A percentile compares a stretch with the other conserved stretches of the same genome.
These are phyloP conservation scores for Candida ponderosae DNA, from an alignment of 805 yeast species.

Conservation along the genomic window DNA sequence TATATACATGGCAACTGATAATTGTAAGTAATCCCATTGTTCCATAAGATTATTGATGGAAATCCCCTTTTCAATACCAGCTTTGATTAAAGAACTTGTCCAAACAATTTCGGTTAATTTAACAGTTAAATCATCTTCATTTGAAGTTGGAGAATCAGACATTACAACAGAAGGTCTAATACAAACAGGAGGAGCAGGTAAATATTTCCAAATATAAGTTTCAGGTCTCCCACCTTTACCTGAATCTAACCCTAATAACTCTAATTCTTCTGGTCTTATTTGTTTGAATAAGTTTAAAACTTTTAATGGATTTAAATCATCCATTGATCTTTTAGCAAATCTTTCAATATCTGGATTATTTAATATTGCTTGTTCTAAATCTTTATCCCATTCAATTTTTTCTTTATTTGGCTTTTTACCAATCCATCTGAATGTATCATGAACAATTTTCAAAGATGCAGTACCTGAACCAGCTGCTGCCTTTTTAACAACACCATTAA, in stretches of 20 bases:
- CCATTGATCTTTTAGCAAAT: constrained; percentile 79
- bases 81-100: constrained; percentile 90
- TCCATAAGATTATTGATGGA: constrained; percentile 92
- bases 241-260: constrained; percentile 84
- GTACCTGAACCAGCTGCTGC: constrained; percentile 89
- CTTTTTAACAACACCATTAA: constrained; percentile 95
- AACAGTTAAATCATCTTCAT: constrained; percentile 96
- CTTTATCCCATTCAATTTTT: constrained; percentile 79
- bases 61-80: constrained; percentile 93
- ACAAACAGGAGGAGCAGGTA: constrained; percentile 99
- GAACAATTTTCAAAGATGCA: constrained; percentile 91
- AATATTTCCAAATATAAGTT: constrained; percentile 91
- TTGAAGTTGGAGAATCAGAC: constrained; percentile 83
- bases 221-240: constrained; percentile 89
- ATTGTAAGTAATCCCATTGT: constrained; percentile 96
- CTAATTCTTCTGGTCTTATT: constrained; percentile 82
- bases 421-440: constrained; percentile 91
- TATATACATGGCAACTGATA: constrained; percentile 94
- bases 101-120: constrained; percentile 94
- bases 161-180: constrained; percentile 94
- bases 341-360: constrained; percentile 85
- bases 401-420: constrained; percentile 87
- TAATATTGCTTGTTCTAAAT: constrained; percentile 65
- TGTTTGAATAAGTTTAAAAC: constrained; percentile 83
- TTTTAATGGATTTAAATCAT: constrained; percentile 89